phyloP scores from a whole-genome alignment of 306 rosid species.

The Vigna angularis region DNA sequence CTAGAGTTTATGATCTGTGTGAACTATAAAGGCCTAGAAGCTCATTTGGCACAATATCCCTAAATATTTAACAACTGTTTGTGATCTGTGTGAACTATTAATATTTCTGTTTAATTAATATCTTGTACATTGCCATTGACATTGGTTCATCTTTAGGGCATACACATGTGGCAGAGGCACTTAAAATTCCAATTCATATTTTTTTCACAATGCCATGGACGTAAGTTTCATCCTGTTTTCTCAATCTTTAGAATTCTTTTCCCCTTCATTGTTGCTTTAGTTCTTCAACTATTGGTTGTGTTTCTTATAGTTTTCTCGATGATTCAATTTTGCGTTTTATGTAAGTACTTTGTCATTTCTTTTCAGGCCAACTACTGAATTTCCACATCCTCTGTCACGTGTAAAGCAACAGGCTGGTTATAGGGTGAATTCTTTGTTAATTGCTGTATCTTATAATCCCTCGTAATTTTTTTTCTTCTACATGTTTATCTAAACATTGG shows the following conservation, averaged over 20 bases:
- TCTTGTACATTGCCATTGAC: conserved; percentile 37
- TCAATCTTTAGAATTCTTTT: conserved; percentile 38
- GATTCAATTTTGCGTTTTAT: conserved; percentile 42
- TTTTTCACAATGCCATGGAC: conserved; percentile 99
- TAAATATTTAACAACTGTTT: too few relatives aligned
- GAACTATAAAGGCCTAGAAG: too few relatives aligned
- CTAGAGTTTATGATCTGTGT: too few relatives aligned
- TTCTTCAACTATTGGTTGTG: conserved; percentile 21
- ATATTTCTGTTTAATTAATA: conserved; percentile 1
- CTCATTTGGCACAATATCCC: too few relatives aligned
- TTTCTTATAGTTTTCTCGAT: conserved; percentile 26
- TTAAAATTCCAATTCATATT: conserved; percentile 88
- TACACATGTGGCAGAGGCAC: conserved; percentile 97
- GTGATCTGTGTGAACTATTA: too few relatives aligned
- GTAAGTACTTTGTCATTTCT: conserved; percentile 38
- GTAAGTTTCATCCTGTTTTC: conserved; percentile 85
- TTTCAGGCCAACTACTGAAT: conserved; percentile 96
- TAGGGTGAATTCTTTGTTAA: conserved; percentile 63
- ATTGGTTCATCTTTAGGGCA: conserved; percentile 71
- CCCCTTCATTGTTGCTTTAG: conserved; percentile 14
- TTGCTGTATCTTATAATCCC: conserved; percentile 21
- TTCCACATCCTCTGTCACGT: conserved; percentile 98
- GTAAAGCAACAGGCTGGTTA: conserved; percentile 96
- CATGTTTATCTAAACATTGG: conserved; percentile 39
- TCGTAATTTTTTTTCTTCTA: conserved; percentile 25